Evolutionary conservation across 345 rosid genomes (phyloP), one percentile per base, ranked within the genome.

Genomic region (Salix suchowensis): DNA sequence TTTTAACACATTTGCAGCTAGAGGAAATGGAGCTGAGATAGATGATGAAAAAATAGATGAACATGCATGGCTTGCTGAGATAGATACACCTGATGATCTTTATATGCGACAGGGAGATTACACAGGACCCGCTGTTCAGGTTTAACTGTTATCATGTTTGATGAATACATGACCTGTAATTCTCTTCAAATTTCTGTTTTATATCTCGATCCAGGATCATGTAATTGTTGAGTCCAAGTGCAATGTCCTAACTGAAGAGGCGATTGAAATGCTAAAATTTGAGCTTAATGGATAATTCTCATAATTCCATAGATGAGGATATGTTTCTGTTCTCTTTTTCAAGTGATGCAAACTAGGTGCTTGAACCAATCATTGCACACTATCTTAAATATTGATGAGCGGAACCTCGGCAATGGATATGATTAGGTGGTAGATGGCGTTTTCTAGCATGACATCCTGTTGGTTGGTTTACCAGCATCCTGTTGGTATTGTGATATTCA

Each of bases 51-150:
- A 88, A 19, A 85, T 83, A 81, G 97, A 89, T 73, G 89, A 91
- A 7, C 84, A 86, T 76, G 97, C 94, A 19, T 92, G 98, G 99
- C 97, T 96, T 65, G 91, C 90, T 4, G 90, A 91, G 88, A 86
- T 84, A n/a, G 88, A 82, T 19, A 84, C 94, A 9, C 97, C 98
- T 3, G 91, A 85, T 16, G 83, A 89, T 72, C 92, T 96, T 40
- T 86, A 90, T 74, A 96, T 96, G 99, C 94, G 89, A n/a, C 72
- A 80, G 0, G 97, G 92, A 26, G 74, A 65, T 60, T 96, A 96
- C 73, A 75, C 75, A 4, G 99, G 99, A 48, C 99, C 97, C 11
- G 60, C 79, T 50, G 6, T 78, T 30, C 24, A 42, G 44, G 37
- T n/a, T 68, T 58, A 71, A 62, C 48, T 30, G 10, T 48, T 36